Base-by-base conservation (phyloP, 805 yeast species). In the Torulaspora indica region DNA sequence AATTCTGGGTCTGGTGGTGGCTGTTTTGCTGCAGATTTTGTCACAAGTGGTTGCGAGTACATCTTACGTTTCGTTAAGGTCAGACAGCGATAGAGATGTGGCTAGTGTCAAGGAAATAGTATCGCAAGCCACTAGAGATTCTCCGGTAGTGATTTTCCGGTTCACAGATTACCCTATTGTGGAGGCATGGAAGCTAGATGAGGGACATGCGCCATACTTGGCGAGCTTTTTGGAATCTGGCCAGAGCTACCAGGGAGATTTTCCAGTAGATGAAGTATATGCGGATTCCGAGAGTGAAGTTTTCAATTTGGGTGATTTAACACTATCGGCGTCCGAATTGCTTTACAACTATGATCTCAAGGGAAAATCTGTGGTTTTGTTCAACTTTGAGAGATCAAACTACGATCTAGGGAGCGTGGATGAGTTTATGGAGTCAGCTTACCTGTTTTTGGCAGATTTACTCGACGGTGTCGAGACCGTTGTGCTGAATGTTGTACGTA, bases 71-170 rank as follows among this genome's bases (percentile, higher is more conserved):
- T 43, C 54, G 13, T n/a, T 52, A 18, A 46, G 49, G 17, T 43
- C 58, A 22, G 46, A 40, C 14, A 37, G 44, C 25, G 47, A 46
- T 12, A 40, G 35, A 8, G 42, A 53, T 22, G 23, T 31, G 2
- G 25, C 37, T n/a, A 42, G 42, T 2, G 37, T 45, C 22, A 35
- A 39, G 12, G 49, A 45, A 15, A 30, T 41, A 9, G 40, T 45
- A 25, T 34, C 45, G 4, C 31, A 34, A 5, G 45, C 49, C 12
- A 43, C 28, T 25, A 32, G 40, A 12, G 46, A 49, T 9, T 48
- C 53, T 24, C 66, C 66, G 9, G 7, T 59, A 2, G 49, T 59
- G 18, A 43, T 60, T 14, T 54, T 57, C 42, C 56, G 57, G 36
- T 59, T 61, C 35, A 33, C 45, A 14, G 47, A 50, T 13, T 56